Conservation (phyloP, 495 filamentous ascomycete species). For the Hypoxylon cercidicola region DNA sequence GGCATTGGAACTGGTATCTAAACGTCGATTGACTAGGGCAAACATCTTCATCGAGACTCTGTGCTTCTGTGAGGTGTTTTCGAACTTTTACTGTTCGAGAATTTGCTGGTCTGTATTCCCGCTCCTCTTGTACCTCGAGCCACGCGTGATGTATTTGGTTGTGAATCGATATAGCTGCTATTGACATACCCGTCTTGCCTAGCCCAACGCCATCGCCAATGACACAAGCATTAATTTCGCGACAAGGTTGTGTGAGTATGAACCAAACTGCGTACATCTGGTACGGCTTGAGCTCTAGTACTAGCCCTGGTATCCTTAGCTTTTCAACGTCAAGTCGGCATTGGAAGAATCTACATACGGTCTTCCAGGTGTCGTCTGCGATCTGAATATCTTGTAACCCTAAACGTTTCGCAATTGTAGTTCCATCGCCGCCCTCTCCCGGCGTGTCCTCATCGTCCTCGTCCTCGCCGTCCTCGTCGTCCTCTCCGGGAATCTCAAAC, state of each 20-base stretch:
- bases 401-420: too few relatives aligned
- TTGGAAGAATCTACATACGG: conserved; percentile 6
- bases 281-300: neutral
- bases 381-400: too few relatives aligned
- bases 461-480: too few relatives aligned
- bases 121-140: neutral
- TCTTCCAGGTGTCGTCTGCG: neutral
- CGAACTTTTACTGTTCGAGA: neutral
- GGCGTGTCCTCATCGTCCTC: too few relatives aligned
- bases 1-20: conserved; percentile 5
- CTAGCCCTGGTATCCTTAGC: conserved; percentile 2
- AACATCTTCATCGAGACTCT: neutral
- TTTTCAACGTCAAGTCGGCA: neutral
- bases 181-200: conserved; percentile 11
- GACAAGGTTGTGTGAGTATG: neutral
- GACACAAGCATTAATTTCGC: neutral
- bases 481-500: too few relatives aligned
- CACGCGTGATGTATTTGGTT: neutral
- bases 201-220: conserved; percentile 21
- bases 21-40: conserved; percentile 9
- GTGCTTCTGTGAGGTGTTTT: neutral
- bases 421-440: too few relatives aligned
- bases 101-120: neutral
- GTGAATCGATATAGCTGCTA: neutral
- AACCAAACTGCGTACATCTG: conserved; percentile 19